Conservation (phyloP, 176 grass and related monocot species). For the Bothriochloa decipiens region DNA sequence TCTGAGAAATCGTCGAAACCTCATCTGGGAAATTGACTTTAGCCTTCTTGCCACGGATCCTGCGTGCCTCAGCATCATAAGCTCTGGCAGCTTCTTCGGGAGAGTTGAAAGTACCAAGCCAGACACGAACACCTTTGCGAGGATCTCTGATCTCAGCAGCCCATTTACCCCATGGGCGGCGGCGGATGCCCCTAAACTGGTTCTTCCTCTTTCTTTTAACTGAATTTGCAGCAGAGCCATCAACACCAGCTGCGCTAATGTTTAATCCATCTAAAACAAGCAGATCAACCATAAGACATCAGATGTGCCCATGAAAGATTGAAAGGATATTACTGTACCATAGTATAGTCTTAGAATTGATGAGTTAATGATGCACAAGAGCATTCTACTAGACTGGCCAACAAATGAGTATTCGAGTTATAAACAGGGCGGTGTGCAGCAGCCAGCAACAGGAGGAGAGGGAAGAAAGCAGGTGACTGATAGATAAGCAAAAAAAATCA, state of each 20-base stretch:
- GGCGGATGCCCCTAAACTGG: slow-evolving; percentile 88
- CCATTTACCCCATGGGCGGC: slow-evolving; percentile 97
- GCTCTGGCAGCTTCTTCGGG: slow-evolving; percentile 95
- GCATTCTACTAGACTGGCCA: neutral
- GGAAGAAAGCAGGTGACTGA: too few species aligned
- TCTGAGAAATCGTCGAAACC: slow-evolving; percentile 36
- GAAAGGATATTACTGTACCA: neutral
- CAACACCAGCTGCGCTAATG: slow-evolving; percentile 26
- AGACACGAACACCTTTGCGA: slow-evolving; percentile 85
- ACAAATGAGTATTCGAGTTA: slow-evolving; percentile 21
- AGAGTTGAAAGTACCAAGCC: slow-evolving; percentile 94
- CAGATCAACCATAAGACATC: slow-evolving; percentile 22
- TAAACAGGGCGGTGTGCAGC: too few species aligned
- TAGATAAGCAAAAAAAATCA: too few species aligned
- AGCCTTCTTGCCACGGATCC: slow-evolving; percentile 94
- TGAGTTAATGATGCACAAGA: neutral
- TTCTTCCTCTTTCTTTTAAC: slow-evolving; percentile 84
- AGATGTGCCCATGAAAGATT: neutral
- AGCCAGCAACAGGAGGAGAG: too few species aligned
- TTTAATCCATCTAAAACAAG: slow-evolving; percentile 43
- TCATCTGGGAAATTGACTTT: slow-evolving; percentile 94
- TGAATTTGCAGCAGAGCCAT: slow-evolving; percentile 35
- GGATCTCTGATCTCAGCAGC: slow-evolving; percentile 99
- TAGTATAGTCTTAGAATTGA: neutral
- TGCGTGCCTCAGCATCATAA: slow-evolving; percentile 84